Conservation (phyloP, 805 yeast species). For the Phaffomyces antillensis region DNA sequence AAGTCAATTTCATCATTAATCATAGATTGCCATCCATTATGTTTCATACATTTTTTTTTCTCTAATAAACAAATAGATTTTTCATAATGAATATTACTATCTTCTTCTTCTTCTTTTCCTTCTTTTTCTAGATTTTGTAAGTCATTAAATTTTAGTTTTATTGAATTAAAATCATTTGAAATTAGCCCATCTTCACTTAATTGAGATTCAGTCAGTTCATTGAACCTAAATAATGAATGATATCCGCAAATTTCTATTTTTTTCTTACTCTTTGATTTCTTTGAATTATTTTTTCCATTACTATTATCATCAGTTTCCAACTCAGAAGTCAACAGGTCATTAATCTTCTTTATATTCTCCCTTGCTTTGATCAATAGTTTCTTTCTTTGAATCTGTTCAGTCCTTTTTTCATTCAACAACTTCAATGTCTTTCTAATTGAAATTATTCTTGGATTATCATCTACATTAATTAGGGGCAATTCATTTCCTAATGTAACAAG, state of each 20-base stretch:
- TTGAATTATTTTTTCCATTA: conserved; percentile 2
- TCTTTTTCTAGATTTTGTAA: neutral
- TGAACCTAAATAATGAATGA: conserved; percentile 26
- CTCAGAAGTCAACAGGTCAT: conserved; percentile 16
- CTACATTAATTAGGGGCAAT: conserved; percentile 38
- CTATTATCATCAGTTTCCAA: neutral
- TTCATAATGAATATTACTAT: neutral
- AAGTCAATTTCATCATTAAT: conserved; percentile 29
- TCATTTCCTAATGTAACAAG: conserved; percentile 27
- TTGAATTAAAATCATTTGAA: conserved; percentile 8
- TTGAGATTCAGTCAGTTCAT: conserved; percentile 2
- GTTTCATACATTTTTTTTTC: conserved; percentile 48
- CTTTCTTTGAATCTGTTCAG: conserved; percentile 8
- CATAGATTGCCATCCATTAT: conserved; percentile 41
- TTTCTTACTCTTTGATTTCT: conserved; percentile 18
- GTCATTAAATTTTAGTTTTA: conserved; percentile 6
- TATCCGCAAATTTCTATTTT: conserved; percentile 50
- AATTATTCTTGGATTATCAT: conserved; percentile 9
- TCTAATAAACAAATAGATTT: conserved; percentile 40
- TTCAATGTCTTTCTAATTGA: neutral
- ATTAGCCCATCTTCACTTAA: conserved; percentile 17
- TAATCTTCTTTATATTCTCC: conserved; percentile 22
- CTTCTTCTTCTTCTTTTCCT: neutral
- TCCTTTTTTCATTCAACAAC: neutral
- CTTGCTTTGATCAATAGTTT: conserved; percentile 16